phyloP scores from a whole-genome alignment of 768 basidiomycete species.

The Pleurotus cornucopiae region DNA sequence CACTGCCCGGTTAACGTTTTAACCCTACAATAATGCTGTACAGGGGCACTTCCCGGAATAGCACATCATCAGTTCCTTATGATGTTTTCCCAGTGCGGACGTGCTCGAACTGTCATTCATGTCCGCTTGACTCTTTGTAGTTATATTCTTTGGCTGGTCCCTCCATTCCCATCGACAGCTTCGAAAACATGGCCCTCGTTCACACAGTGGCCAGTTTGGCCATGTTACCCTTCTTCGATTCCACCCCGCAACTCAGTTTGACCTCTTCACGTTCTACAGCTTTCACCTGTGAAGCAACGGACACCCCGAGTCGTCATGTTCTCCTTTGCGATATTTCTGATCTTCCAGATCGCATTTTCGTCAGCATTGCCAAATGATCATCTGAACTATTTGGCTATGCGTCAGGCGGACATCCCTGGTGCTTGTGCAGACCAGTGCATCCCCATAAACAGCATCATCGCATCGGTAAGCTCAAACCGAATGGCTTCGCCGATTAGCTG shows the following conservation, averaged over 20 bases:
- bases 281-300: too few relatives aligned
- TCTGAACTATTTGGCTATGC: slow-evolving; percentile 1
- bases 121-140: neutral
- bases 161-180: neutral
- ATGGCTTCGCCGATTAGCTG: neutral
- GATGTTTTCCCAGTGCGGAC: neutral
- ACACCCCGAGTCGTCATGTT: too few relatives aligned
- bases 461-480: neutral
- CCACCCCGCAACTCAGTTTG: too few relatives aligned
- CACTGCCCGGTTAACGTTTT: too few relatives aligned
- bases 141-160: neutral
- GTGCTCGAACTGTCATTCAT: neutral
- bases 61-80: neutral
- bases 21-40: too few relatives aligned
- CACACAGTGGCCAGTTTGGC: neutral
- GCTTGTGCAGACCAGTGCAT: slow-evolving; percentile 1
- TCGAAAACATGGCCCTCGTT: neutral
- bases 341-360: neutral
- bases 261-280: too few relatives aligned
- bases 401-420: neutral
- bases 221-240: too few relatives aligned
- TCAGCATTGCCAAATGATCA: slow-evolving; percentile 4
- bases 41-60: too few relatives aligned
- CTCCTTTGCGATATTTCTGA: neutral
- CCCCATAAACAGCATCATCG: slow-evolving; percentile 4